A percentile compares a stretch with the other conserved stretches of the same genome.
Evolutionary conservation across 1,139 yeast genomes (phyloP).

Genomic region (Barnettozyma hawaiiensis): DNA sequence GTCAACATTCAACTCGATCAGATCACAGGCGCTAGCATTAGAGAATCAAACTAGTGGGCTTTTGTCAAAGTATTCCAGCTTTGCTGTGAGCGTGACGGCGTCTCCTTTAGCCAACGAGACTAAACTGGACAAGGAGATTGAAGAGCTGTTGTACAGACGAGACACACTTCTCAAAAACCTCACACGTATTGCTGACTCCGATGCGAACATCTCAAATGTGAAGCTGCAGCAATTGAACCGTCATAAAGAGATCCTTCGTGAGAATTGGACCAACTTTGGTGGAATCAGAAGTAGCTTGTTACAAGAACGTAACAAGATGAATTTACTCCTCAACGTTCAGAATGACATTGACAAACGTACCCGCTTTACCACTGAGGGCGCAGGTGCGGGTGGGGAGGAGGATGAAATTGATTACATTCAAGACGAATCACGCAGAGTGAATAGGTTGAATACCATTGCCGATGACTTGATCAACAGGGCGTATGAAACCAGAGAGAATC

Average conservation of each 20-base stretch:
- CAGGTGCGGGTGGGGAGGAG: too few relatives aligned
- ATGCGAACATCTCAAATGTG: slow-evolving; percentile 57
- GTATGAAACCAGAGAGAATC: slow-evolving; percentile 81
- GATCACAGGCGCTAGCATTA: slow-evolving; percentile 49
- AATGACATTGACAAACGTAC: slow-evolving; percentile 50
- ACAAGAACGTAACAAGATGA: slow-evolving; percentile 72
- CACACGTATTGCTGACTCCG: slow-evolving; percentile 48
- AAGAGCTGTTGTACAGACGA: slow-evolving; percentile 34
- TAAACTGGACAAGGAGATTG: slow-evolving; percentile 38
- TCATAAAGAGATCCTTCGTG: slow-evolving; percentile 69
- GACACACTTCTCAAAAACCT: slow-evolving; percentile 37
- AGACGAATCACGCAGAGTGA: slow-evolving; percentile 71
- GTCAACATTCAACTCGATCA: slow-evolving; percentile 41
- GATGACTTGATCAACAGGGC: slow-evolving; percentile 81
- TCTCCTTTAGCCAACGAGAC: slow-evolving; percentile 45
- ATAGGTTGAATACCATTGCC: slow-evolving; percentile 67
- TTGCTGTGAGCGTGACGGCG: slow-evolving; percentile 46
- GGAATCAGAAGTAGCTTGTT: slow-evolving; percentile 54
- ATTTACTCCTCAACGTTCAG: slow-evolving; percentile 69
- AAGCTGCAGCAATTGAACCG: slow-evolving; percentile 79
- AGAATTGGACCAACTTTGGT: slow-evolving; percentile 59
- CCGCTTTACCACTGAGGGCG: slow-evolving; percentile 24
- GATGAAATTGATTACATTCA: slow-evolving; percentile 65
- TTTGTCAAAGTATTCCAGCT: slow-evolving; percentile 46
- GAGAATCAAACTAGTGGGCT: slow-evolving; percentile 52